Conservation (phyloP, 2,329 filamentous ascomycete genomes). For the Diplodia scrobiculata region DNA sequence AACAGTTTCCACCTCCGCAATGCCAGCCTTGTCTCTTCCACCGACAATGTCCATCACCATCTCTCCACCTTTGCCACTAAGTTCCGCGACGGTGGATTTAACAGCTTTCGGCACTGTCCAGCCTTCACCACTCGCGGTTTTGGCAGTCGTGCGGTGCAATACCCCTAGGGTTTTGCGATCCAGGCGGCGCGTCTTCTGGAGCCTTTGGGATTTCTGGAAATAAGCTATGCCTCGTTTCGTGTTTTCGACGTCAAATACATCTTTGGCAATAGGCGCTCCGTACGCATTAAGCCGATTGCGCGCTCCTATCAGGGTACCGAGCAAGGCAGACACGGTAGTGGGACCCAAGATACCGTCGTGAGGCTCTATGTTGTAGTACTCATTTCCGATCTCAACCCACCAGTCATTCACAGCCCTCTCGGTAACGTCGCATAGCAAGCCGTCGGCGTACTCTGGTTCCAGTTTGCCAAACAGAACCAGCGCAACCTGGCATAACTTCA, state of each 20-base stretch:
- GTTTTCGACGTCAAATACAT: constrained; percentile 81
- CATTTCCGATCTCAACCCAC: constrained; percentile 92
- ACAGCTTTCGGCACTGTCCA: constrained; percentile 93
- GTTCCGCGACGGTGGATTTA: constrained; percentile 90
- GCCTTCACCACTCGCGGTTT: constrained; percentile 82
- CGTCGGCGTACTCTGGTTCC: constrained; percentile 86
- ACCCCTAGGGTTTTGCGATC: constrained; percentile 81
- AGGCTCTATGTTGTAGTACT: constrained; percentile 90
- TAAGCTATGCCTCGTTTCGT: constrained; percentile 82
- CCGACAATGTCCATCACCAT: constrained; percentile 95
- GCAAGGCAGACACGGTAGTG: constrained; percentile 81
- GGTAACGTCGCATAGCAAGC: constrained; percentile 87
- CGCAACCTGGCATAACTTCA: constrained; percentile 88
- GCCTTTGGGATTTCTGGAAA: constrained; percentile 86
- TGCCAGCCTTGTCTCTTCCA: constrained; percentile 77
- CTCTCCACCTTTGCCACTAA: constrained; percentile 90
- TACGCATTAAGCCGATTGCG: constrained; percentile 84
- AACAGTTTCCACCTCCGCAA: constrained; percentile 88
- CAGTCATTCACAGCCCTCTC: constrained; percentile 88
- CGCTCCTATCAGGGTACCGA: constrained; percentile 87
- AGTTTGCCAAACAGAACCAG: constrained; percentile 85
- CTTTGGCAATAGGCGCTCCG: constrained; percentile 82
- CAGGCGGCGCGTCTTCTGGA: constrained; percentile 74
- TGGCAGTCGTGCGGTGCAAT: constrained; percentile 81
- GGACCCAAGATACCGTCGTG: constrained; percentile 90